phyloP scores from a whole-genome alignment of 2,329 filamentous ascomycete species.

The Scytalidium sp. region DNA sequence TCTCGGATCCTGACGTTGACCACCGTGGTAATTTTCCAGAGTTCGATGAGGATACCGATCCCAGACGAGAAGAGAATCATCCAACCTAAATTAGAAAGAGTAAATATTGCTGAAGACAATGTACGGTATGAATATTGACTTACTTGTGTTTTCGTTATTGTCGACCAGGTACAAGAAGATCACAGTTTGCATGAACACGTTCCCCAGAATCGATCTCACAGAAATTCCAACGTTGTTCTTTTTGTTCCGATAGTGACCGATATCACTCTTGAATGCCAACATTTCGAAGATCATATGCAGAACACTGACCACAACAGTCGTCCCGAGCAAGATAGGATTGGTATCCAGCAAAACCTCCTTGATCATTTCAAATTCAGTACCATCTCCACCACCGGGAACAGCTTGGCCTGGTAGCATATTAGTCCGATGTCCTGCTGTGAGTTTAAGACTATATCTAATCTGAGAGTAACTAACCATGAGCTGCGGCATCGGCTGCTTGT shows the following conservation, averaged over 20 bases:
- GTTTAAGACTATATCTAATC: not conserved
- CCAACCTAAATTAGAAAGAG: slow-evolving; percentile 53
- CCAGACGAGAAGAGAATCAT: slow-evolving; percentile 95
- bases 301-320: slow-evolving; percentile 81
- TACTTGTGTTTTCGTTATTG: slow-evolving; percentile 89
- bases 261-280: slow-evolving; percentile 95
- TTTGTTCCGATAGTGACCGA: slow-evolving; percentile 98
- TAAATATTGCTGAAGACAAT: not conserved
- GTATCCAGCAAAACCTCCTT: slow-evolving; percentile 94
- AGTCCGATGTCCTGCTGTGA: slow-evolving; percentile 2
- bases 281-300: slow-evolving; percentile 94
- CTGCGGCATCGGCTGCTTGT: slow-evolving; percentile 74
- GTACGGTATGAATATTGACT: not conserved
- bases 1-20: slow-evolving; percentile 83
- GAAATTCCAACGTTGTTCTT: slow-evolving; percentile 98
- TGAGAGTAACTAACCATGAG: slow-evolving; percentile 53
- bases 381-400: slow-evolving; percentile 74
- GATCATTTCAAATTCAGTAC: slow-evolving; percentile 93
- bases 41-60: slow-evolving; percentile 61
- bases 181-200: slow-evolving; percentile 94
- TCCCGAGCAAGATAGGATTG: slow-evolving; percentile 83
- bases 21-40: slow-evolving; percentile 95
- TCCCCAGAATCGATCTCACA: slow-evolving; percentile 91
- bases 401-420: slow-evolving; percentile 17
- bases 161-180: slow-evolving; percentile 97